Evolutionary conservation across 2,329 filamentous ascomycete genomes (phyloP), one percentile per base, ranked within the genome.

Genomic region (Ambrosiella beaveri): DNA sequence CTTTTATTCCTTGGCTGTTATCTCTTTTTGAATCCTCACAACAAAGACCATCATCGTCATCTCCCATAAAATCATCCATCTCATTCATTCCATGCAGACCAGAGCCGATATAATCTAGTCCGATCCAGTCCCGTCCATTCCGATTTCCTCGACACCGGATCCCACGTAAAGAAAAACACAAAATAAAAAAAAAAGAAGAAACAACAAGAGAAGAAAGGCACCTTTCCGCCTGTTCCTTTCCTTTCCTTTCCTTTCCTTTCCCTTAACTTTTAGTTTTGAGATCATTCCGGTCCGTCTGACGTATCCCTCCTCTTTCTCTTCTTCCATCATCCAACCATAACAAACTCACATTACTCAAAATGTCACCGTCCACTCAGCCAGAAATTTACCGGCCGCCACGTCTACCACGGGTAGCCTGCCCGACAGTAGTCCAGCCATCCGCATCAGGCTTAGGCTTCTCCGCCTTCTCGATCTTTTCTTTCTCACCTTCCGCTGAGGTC

Each of bases 351-450:
- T 27, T 27, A 27, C 27, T 27, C 27, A 27, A 27, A 27, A 27
- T 27, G 27, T 27, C 27, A 27, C 27, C 27, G 27, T 27, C 27
- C 27, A 27, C 11, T 47, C 44, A 8, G n/a, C 44, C 44, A 8
- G 4, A 47, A 15, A 41, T 12, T 47, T 47, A 47, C 44, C 44
- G 44, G 2, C 11, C 44, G 44, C 44, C 44, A 27, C 51, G 61
- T 37, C 47, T 64, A 55, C 63, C 61, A 39, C 63, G 63, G 57
- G 58, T 49, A 57, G 60, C 62, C 53, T 59, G 62, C 56, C 69
- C 62, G 57, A 81, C 81, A 35, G 78, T 84, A 62, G 78, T 81
- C 81, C 81, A 84, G 63, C 81, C 81, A 66, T 84, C 80, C 41
- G 80, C 79, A 52, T 79, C 76, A 41, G 64, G 67, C 37, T 63